Base-by-base conservation (phyloP, 1,284 basidiomycete genomes). In the Rugosomyces carneus region DNA sequence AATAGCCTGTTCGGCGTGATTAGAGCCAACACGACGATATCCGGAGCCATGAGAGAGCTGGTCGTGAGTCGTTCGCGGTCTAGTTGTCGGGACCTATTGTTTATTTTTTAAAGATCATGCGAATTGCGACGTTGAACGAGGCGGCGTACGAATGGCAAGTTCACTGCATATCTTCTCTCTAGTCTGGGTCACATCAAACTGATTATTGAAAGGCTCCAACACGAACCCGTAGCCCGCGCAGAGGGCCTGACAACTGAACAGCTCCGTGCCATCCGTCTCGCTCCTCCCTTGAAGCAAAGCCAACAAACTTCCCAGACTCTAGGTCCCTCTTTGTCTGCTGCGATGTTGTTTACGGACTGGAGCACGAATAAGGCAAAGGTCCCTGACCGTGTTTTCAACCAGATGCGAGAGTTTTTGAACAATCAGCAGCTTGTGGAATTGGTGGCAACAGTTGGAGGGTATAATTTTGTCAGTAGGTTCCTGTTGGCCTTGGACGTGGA, bases 401-500 rank as follows among this genome's bases (percentile, higher is more conserved):
- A 51, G 21, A 57, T 73, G 19, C 55, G 54, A 20, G 46, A 55
- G 37, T 66, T 64, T 53, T 49, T 72, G 40, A 64, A 56, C 47
- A 57, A 68, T 41, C 54, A 58, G 51, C 67, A 71, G 49, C 63
- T 72, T 45, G 67, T 72, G 5, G 69, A 72, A 49, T 69, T 65
- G 1, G 62, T 63, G 2, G 63, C 66, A 27, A 72, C 70, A 11
- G 62, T 66, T 4, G 70, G 63, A 18, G 60, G 63, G 21, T 72
- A 74, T 47, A 67, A 64, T 36, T 58, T 72, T 15, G 70, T 72
- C 26, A 67, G 64, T 45, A 57, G 71, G 42, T 66, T 73, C 43
- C 55, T 69, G 6, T 62, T 68, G 7, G 65, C 68, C 1, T 57
- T 73, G 41, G 57, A 73, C 49, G 65, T 71, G 19, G 67, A 71